Percentiles rank a stretch among this genome's conserved stretches.
These are phyloP conservation scores for Nemania diffusa DNA, from an alignment of 2,329 filamentous ascomycete genomes.

Conservation along the genomic window DNA sequence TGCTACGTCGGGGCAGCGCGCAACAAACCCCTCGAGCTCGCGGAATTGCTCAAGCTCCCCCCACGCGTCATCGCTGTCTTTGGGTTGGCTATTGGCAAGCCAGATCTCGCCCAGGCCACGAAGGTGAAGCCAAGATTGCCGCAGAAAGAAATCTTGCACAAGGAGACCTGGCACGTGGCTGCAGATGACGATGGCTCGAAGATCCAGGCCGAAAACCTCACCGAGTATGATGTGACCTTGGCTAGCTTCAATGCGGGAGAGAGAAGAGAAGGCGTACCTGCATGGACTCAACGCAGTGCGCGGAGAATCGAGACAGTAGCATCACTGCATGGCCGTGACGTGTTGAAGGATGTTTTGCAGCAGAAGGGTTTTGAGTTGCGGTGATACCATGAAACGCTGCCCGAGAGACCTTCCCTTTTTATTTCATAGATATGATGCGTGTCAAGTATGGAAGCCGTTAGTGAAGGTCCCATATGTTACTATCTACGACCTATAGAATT, in stretches of 20 bases:
- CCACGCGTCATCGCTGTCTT: slow-evolving; percentile 48
- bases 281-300: slow-evolving; percentile 46
- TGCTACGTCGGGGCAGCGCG: slow-evolving; percentile 50
- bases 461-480: background rate
- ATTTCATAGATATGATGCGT: background rate
- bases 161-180: slow-evolving; percentile 42
- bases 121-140: slow-evolving; percentile 47
- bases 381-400: slow-evolving; percentile 7
- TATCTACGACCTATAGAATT: background rate
- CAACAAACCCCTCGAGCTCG: slow-evolving; percentile 46
- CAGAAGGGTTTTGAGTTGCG: slow-evolving; percentile 44
- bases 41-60: slow-evolving; percentile 45
- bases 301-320: slow-evolving; percentile 45
- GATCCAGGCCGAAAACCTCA: slow-evolving; percentile 37
- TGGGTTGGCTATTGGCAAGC: slow-evolving; percentile 46
- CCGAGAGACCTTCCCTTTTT: too few species aligned
- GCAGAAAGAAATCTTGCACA: slow-evolving; percentile 44
- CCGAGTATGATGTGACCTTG: slow-evolving; percentile 43
- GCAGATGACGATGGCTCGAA: slow-evolving; percentile 20
- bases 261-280: slow-evolving; percentile 40
- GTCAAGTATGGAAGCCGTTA: background rate
- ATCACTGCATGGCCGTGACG: slow-evolving; percentile 45
- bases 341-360: slow-evolving; percentile 41
- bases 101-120: slow-evolving; percentile 40
- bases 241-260: slow-evolving; percentile 44